Percentiles rank a stretch among this genome's conserved stretches.
Conservation (phyloP, 331 rosid genomes). For the Malus hybrid region DNA sequence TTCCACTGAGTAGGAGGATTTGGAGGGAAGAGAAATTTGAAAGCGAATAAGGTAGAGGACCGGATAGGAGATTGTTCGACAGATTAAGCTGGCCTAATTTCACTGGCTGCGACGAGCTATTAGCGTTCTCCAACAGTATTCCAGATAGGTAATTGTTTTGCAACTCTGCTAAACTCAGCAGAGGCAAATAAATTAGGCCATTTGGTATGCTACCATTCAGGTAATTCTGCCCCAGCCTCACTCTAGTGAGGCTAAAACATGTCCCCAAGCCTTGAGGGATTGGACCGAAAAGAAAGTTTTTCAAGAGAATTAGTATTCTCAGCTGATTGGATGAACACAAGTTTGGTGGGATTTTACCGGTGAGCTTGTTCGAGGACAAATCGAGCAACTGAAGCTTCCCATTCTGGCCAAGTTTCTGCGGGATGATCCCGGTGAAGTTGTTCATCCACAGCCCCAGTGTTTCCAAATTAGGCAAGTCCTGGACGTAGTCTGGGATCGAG, state of each 20-base stretch:
- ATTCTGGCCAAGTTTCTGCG: conserved; percentile 55
- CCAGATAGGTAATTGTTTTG: conserved; percentile 78
- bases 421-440: conserved; percentile 83
- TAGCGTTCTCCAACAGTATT: conserved; percentile 36
- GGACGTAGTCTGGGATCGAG: conserved; percentile 63
- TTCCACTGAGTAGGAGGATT: conserved; percentile 52
- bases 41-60: conserved; percentile 55
- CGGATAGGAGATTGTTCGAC: conserved; percentile 62
- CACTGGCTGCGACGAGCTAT: conserved; percentile 31
- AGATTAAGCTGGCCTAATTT: conserved; percentile 55
- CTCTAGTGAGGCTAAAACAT: conserved; percentile 58
- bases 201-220: conserved; percentile 70
- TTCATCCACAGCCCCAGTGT: conserved; percentile 70
- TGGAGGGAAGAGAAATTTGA: conserved; percentile 61
- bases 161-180: conserved; percentile 52
- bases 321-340: conserved; percentile 62
- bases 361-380: conserved; percentile 86
- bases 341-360: conserved; percentile 60
- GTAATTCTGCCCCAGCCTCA: conserved; percentile 67
- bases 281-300: conserved; percentile 72
- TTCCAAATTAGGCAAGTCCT: conserved; percentile 47
- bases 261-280: conserved; percentile 57
- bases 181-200: conserved; percentile 70
- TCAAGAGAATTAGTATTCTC: conserved; percentile 48
- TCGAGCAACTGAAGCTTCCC: conserved; percentile 60